Base-by-base conservation (phyloP, 768 basidiomycete species). In the Rhodotorula toruloides region DNA sequence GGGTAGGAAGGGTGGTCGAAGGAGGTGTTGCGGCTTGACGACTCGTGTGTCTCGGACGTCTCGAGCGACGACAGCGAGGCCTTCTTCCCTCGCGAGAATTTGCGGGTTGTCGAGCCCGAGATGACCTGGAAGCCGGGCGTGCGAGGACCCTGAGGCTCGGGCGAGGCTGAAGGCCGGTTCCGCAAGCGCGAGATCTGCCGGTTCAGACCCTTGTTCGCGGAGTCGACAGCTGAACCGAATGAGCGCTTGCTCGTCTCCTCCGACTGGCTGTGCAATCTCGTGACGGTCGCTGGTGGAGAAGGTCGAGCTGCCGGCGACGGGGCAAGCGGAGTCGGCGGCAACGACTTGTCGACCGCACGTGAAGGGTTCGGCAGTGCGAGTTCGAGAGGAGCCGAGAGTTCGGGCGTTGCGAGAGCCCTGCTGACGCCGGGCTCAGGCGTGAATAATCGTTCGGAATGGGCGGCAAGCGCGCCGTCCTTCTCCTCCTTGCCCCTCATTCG, bases 251-350 rank as follows among this genome's bases (percentile, higher is more conserved):
- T 11, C 22, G 58, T 48, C 40, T 54, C 29, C 27, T 47, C 43
- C 36, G 58, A 29, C 37, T 5, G 32, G 19, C 13, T 10, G 21
- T 22, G 19, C 50, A 10, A 21, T 1, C 29, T 16, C 1, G 8
- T 42, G 42, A 40, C 21, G 22, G 54, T 19, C 29, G 25, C 19
- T 3, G 31, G 29, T 14, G 29, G 27, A 10, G 40, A 43, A 27
- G 10, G 29, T n/a, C 21, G 46, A 2, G 32, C 29, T n/a, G n/a
- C 34, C 14, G 31, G 14, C 49, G 52, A 1, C 42, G 34, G 11
- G 49, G n/a, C 48, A 17, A 57, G 25, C 21, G 69, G 69, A 6
- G 69, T 70, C 1, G 69, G 69, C 29, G 69, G 69, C 4, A 70
- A 64, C 4, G 69, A 59, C 57, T 70, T 70, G 57, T 70, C 69